Evolutionary conservation across 257 asterid genomes (phyloP), one percentile per base, ranked within the genome.

Genomic region (Echium plantagineum): DNA sequence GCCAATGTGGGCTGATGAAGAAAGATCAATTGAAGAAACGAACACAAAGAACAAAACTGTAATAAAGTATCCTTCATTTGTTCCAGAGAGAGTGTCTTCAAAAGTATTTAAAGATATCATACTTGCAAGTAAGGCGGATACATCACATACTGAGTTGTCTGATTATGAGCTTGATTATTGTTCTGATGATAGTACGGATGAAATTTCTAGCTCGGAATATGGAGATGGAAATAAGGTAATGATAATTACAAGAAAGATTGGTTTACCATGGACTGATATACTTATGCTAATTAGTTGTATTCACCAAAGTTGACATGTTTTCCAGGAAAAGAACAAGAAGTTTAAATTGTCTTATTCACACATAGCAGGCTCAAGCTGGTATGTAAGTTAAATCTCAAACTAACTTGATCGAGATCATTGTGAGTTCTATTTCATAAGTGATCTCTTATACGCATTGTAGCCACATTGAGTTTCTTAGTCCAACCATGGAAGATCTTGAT

Each of bases 1-100:
- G 93, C 88, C 94, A 70, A 80, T 83, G 38, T 88, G 96, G 96
- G 64, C 63, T 30, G 94, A 77, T 77, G 91, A 65, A 74, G 87
- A 84, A 42, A 69, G 59, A 70, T 74, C 82, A 47, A 63, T 64
- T 57, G 89, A 85, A 55, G 58, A 70, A 21, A 73, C 30, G 54
- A 66, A 66, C 52, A 52, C 58, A 52, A 60, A 52, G 59, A 62
- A 18, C 59, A 75, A 74, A 65, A 63, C 19, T 48, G 68, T 82
- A 1, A 75, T 79, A 15, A 71, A 65, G 59, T 80, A 77, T 63
- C 94, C 91, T 61, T 85, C 94, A 3, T 80, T 85, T 59, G 58
- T 51, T 49, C 94, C 96, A 9, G 73, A 81, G 63, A 83, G 93
- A 73, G 93, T 83, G 35, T 81, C 94, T 17, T 73, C 78, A 8